These are phyloP conservation scores for Radiomyces spectabilis DNA, from an alignment of 192 early-diverging fungal species.

Conservation along the genomic window DNA sequence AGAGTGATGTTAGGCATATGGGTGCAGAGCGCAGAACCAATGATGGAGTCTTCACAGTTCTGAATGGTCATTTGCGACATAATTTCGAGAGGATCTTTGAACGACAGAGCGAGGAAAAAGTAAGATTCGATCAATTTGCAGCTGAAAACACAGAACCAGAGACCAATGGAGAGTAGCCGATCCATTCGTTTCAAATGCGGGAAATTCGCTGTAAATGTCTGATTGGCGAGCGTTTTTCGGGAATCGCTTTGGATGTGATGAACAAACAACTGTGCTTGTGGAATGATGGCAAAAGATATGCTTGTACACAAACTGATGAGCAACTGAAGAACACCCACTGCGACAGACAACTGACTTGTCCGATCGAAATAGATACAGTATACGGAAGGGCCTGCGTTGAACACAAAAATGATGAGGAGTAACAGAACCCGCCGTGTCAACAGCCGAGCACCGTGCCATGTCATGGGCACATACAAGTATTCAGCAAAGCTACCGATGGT, in stretches of 20 bases:
- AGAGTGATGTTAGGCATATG: conserved; percentile 64
- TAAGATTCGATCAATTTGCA: conserved; percentile 79
- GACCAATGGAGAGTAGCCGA: conserved; percentile 58
- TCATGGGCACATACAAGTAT: conserved; percentile 64
- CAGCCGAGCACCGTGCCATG: conserved; percentile 42
- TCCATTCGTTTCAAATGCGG: conserved; percentile 57
- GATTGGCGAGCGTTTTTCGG: conserved; percentile 37
- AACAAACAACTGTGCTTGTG: conserved; percentile 53
- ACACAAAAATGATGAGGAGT: conserved; percentile 50
- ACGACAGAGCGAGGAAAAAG: conserved; percentile 74
- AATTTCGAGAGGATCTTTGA: conserved; percentile 64
- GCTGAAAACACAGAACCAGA: conserved; percentile 68
- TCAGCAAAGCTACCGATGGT: conserved; percentile 61
- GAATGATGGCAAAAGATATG: conserved; percentile 57
- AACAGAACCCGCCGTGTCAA: conserved; percentile 48
- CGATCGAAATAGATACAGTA: conserved; percentile 46
- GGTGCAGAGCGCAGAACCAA: conserved; percentile 49
- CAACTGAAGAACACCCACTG: conserved; percentile 62
- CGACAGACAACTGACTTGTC: conserved; percentile 34
- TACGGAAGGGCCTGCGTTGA: conserved; percentile 61
- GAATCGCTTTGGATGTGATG: conserved; percentile 9
- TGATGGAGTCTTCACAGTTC: conserved; percentile 52
- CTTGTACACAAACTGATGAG: conserved; percentile 61
- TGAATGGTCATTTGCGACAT: conserved; percentile 36
- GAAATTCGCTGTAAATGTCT: conserved; percentile 70